A percentile compares a stretch with the other conserved stretches of the same genome.
Conservation (phyloP, 2,329 filamentous ascomycete species). For the Neopestalotiopsis rosae region DNA sequence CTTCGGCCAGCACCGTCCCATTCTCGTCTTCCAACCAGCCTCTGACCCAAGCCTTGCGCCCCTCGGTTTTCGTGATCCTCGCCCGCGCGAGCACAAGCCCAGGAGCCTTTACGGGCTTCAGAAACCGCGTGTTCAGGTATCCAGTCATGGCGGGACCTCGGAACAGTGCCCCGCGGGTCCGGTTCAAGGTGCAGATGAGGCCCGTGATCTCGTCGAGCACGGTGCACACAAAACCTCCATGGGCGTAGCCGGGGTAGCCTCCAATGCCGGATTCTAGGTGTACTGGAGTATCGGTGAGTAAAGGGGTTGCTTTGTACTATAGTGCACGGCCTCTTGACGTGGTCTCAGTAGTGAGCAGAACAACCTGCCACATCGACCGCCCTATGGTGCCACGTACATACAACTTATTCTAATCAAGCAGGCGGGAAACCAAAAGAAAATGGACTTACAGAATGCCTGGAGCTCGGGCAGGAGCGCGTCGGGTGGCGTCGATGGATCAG, state of each 20-base stretch:
- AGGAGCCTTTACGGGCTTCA: conserved; percentile 5
- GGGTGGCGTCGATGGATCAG: not conserved
- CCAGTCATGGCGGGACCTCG: conserved; percentile 3
- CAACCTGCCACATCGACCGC: too few species aligned
- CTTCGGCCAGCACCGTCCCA: conserved; percentile 1
- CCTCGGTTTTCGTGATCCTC: conserved; percentile 1
- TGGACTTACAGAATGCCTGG: not conserved
- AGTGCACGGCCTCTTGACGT: too few species aligned
- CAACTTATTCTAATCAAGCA: too few species aligned
- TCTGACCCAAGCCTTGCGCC: conserved; percentile 12
- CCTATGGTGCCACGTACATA: too few species aligned
- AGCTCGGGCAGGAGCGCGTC: not conserved
- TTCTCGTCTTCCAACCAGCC: conserved; percentile 12
- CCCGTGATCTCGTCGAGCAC: conserved; percentile 56
- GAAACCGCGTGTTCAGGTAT: conserved; percentile 13
- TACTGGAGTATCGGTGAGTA: not conserved
- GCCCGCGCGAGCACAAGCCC: conserved; percentile 7
- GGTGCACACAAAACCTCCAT: conserved; percentile 54
- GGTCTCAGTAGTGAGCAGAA: too few species aligned
- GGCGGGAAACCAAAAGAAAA: too few species aligned
- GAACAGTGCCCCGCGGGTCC: conserved; percentile 40
- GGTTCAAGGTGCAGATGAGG: conserved; percentile 23
- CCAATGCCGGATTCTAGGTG: conserved; percentile 50
- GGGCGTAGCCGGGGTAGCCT: conserved; percentile 48
- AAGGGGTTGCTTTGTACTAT: too few species aligned